Evolutionary conservation across 352 stramenopile species (phyloP), one percentile per base, ranked within the genome.

Genomic region (Aphanomyces astaci): DNA sequence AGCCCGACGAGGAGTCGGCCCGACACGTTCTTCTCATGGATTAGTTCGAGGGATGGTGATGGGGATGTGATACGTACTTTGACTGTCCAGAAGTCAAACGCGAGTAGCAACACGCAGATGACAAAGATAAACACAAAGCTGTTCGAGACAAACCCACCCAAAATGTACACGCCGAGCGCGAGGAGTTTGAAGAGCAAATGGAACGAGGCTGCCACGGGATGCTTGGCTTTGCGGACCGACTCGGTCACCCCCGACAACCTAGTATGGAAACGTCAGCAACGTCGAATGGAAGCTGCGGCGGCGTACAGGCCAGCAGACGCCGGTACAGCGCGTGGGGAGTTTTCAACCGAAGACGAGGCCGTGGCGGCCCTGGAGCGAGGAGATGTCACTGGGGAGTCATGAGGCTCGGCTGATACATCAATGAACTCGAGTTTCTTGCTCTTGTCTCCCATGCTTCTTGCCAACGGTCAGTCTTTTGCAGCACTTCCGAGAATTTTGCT

Each of bases 11-110:
- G 81, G 43, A 96, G 72, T 15, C 88, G 75, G 0, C 88, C 88
- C 15, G 88, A 90, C 22, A 96, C 83, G 75, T 96, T 96, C 79
- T 93, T 63, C 39, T 71, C 55, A 92, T 90, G 22, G 9, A 63
- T 68, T 36, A 9, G 10, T 40, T 65, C 4, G 39, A 5, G 17
- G 51, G 3, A 62, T 17, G 9, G 22, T 4, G 28, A 22, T 59
- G 11, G 49, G 11, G 0, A 30, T 72, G n/a, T n/a, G n/a, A 15
- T 15, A 43, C 71, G 17, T 63, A 88, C 80, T 76, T 99, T 99
- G 31, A 99, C 96, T 0, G 96, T 97, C 96, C 96, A 99, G 76
- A 99, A 99, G 78, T 99, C 97, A 53, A 98, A 98, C 9, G 96
- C 92, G 33, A 98, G 70, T 1, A 98, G 75, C 22, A 99, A 71